Percentiles rank a stretch among this genome's conserved stretches.
phyloP scores from a whole-genome alignment of 495 filamentous ascomycete genomes.

The Platismatia glauca region DNA sequence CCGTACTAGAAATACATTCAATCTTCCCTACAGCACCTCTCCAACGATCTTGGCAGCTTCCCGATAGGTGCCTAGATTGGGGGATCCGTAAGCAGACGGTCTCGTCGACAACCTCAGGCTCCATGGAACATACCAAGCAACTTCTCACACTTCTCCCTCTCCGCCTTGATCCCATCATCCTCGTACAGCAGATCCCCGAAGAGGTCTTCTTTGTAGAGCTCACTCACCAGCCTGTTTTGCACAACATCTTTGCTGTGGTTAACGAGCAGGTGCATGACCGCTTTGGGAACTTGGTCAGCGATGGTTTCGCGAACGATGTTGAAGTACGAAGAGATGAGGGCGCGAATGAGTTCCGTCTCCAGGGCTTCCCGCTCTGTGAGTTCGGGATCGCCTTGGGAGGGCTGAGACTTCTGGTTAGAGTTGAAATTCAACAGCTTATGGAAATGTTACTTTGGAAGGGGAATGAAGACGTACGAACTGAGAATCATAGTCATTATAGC shows the following conservation, averaged over 20 bases:
- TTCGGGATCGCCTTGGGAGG: slow-evolving; percentile 51
- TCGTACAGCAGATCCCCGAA: slow-evolving; percentile 94
- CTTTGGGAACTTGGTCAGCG: slow-evolving; percentile 96
- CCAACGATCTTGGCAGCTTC: slow-evolving; percentile 97
- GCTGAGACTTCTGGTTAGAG: slow-evolving; percentile 34
- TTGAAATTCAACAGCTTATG: slow-evolving; percentile 24
- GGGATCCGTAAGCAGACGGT: not conserved
- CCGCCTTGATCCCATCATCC: slow-evolving; percentile 92
- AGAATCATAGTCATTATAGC: slow-evolving; percentile 38
- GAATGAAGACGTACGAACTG: slow-evolving; percentile 47
- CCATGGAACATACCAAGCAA: slow-evolving; percentile 46
- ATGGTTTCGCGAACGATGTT: slow-evolving; percentile 96
- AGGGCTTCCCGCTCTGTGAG: slow-evolving; percentile 92
- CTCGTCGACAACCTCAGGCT: not conserved
- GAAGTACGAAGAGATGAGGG: slow-evolving; percentile 95
- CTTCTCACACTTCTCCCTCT: slow-evolving; percentile 96
- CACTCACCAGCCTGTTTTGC: slow-evolving; percentile 90
- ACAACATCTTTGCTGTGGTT: slow-evolving; percentile 97
- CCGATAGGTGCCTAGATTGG: slow-evolving; percentile 58
- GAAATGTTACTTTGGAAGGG: not conserved
- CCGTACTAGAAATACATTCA: not conserved
- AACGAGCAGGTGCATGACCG: slow-evolving; percentile 96
- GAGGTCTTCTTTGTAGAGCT: slow-evolving; percentile 87
- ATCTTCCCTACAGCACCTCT: slow-evolving; percentile 55
- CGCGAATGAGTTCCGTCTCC: slow-evolving; percentile 94